These are phyloP conservation scores for Miscanthus lutarioriparius DNA, from an alignment of 176 grass and related monocot genomes.

Conservation along the genomic window DNA sequence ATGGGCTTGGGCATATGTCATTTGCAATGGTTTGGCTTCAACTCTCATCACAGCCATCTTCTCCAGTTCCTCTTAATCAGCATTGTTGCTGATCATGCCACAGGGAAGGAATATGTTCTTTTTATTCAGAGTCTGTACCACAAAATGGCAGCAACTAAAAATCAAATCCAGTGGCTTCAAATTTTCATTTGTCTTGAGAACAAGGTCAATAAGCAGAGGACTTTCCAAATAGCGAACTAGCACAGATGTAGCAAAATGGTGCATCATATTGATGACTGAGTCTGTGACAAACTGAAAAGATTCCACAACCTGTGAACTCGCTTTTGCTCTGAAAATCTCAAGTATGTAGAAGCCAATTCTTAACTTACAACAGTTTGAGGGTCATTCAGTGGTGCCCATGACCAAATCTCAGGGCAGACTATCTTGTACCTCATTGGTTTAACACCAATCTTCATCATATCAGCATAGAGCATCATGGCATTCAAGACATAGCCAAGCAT, in stretches of 20 bases:
- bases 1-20: background rate
- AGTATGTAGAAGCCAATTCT: background rate
- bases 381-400: constrained; percentile 23
- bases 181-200: background rate
- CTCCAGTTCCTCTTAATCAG: constrained; percentile 5
- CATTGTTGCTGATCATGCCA: background rate
- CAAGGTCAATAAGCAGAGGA: background rate
- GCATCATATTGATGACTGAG: background rate
- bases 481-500: constrained; percentile 59
- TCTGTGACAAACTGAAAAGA: background rate
- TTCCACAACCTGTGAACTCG: background rate
- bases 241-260: background rate
- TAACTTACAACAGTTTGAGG: constrained; percentile 30
- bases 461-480: constrained; percentile 63
- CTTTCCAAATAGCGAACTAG: background rate
- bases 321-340: background rate
- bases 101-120: background rate
- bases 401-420: constrained; percentile 57
- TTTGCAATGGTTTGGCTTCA: constrained; percentile 10
- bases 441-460: constrained; percentile 55
- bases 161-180: background rate
- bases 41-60: constrained; percentile 8
- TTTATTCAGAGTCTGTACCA: background rate
- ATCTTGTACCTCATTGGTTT: constrained; percentile 30
- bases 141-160: background rate